phyloP scores from a whole-genome alignment of 345 rosid species.

The Eucalyptus marginata region DNA sequence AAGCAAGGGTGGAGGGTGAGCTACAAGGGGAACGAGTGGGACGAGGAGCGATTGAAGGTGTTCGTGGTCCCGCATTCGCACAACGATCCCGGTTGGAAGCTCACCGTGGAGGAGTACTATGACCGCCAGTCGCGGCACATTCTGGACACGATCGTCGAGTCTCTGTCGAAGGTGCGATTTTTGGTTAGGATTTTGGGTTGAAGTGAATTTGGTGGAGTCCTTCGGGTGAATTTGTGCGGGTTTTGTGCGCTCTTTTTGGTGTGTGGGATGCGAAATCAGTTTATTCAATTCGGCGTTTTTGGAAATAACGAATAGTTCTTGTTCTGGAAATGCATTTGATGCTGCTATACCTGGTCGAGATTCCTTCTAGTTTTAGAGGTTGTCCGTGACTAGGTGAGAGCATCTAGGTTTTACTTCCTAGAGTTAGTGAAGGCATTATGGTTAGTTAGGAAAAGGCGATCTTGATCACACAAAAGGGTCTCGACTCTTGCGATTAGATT shows the following conservation, averaged over 20 bases:
- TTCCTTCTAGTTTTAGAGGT: not conserved
- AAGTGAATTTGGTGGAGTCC: not conserved
- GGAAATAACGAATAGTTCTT: not conserved
- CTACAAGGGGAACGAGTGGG: conserved; percentile 84
- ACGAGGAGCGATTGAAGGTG: conserved; percentile 68
- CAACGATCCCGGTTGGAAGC: conserved; percentile 98
- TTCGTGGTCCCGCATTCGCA: conserved; percentile 96
- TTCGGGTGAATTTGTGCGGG: not conserved
- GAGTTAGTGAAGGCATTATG: not conserved
- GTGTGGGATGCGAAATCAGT: not conserved
- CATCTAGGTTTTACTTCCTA: not conserved
- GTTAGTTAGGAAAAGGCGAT: not conserved
- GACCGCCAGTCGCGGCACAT: conserved; percentile 71
- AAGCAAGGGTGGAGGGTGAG: conserved; percentile 88
- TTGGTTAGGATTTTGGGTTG: not conserved
- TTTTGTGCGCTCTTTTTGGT: not conserved
- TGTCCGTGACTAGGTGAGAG: not conserved
- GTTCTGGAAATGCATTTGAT: not conserved
- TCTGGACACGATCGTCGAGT: conserved; percentile 74
- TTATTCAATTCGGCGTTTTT: not conserved
- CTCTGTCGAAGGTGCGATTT: conserved; percentile 67
- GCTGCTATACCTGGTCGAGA: not conserved
- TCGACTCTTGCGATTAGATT: not conserved
- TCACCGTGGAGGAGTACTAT: conserved; percentile 94
- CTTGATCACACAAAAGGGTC: not conserved